These are phyloP conservation scores for Starmerella ratchasimensis DNA, from an alignment of 805 yeast species.

Conservation along the genomic window DNA sequence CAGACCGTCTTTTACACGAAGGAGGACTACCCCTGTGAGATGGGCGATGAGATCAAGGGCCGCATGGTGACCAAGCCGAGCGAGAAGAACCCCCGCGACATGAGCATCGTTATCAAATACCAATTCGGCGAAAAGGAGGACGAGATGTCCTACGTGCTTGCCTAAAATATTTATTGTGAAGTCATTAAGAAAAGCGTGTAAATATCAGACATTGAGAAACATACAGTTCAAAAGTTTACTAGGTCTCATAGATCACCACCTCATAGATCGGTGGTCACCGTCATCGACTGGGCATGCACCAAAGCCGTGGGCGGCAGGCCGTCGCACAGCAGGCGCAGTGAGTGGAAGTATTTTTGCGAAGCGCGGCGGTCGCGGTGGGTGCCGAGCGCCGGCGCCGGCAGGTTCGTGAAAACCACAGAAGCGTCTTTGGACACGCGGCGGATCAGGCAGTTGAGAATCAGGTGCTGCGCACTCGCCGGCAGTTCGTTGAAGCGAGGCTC, in stretches of 20 bases:
- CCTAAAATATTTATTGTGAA: slow-evolving; percentile 24
- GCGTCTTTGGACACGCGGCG: slow-evolving; percentile 44
- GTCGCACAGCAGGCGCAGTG: slow-evolving; percentile 66
- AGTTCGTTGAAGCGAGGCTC: slow-evolving; percentile 57
- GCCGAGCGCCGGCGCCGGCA: slow-evolving; percentile 79
- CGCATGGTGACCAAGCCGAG: slow-evolving; percentile 65
- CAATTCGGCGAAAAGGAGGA: slow-evolving; percentile 51
- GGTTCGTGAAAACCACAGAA: slow-evolving; percentile 70
- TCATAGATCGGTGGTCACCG: slow-evolving; percentile 84
- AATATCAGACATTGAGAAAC: not conserved
- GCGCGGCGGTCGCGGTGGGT: slow-evolving; percentile 59
- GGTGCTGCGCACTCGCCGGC: slow-evolving; percentile 85
- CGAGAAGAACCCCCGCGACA: slow-evolving; percentile 66
- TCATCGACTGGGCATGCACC: slow-evolving; percentile 83
- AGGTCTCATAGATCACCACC: not conserved
- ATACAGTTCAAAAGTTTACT: not conserved
- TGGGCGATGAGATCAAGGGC: slow-evolving; percentile 67
- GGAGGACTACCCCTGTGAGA: slow-evolving; percentile 61
- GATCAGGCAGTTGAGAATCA: slow-evolving; percentile 82
- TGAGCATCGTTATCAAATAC: slow-evolving; percentile 63
- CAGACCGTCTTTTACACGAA: slow-evolving; percentile 88
- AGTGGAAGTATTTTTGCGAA: slow-evolving; percentile 60
- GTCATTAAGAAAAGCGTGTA: not conserved
- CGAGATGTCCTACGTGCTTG: slow-evolving; percentile 71
- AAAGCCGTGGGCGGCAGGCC: slow-evolving; percentile 72